These are phyloP conservation scores for Neonectria faginata DNA, from an alignment of 2,329 filamentous ascomycete genomes.

Conservation along the genomic window DNA sequence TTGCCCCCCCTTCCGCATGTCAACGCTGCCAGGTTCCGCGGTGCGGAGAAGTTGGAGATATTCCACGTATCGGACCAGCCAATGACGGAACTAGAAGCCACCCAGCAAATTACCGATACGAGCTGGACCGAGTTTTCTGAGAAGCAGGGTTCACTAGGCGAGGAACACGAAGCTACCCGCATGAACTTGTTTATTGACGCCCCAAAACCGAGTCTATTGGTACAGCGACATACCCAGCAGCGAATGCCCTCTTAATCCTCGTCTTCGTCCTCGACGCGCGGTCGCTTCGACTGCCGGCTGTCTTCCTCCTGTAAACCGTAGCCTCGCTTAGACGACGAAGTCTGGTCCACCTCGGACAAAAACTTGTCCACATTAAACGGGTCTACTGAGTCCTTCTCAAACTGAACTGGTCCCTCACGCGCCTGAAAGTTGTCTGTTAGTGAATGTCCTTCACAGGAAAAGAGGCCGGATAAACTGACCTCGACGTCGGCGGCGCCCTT, in stretches of 20 bases:
- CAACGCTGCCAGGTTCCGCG: slow-evolving; percentile 21
- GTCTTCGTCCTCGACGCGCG: slow-evolving; percentile 80
- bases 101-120: slow-evolving; percentile 4
- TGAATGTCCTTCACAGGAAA: slow-evolving; percentile 6
- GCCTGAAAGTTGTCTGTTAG: slow-evolving; percentile 61
- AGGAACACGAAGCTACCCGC: slow-evolving; percentile 4
- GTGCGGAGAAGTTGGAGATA: slow-evolving; percentile 31
- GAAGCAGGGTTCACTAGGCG: background rate
- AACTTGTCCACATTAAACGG: slow-evolving; percentile 97
- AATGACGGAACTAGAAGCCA: slow-evolving; percentile 9
- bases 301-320: slow-evolving; percentile 80
- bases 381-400: slow-evolving; percentile 88
- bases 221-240: slow-evolving; percentile 34
- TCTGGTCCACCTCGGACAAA: slow-evolving; percentile 81
- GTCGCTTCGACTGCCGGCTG: slow-evolving; percentile 74
- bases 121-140: background rate
- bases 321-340: slow-evolving; percentile 74
- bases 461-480: slow-evolving; percentile 58
- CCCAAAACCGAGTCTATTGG: slow-evolving; percentile 39
- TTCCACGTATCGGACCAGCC: slow-evolving; percentile 40
- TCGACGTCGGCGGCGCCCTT: slow-evolving; percentile 87
- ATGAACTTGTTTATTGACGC: slow-evolving; percentile 37
- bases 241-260: slow-evolving; percentile 37
- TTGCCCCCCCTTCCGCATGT: slow-evolving; percentile 27
- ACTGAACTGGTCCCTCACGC: slow-evolving; percentile 92